Evolutionary conservation across 73 alveolate genomes (phyloP), one percentile per base, ranked within the genome.

Genomic region (Tetrahymena thermophila): DNA sequence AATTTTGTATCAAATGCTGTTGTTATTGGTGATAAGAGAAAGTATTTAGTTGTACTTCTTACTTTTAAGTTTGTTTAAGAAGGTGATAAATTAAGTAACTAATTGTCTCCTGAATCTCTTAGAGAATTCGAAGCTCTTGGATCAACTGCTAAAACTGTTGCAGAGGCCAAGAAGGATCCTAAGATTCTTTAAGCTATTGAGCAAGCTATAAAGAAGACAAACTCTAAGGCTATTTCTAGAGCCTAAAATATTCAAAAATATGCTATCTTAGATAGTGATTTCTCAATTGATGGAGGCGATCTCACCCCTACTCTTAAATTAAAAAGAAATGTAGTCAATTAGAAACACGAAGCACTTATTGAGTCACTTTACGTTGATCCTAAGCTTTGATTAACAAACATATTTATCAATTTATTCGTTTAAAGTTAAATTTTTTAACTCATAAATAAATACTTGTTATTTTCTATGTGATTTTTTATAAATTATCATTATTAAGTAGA

Each of bases 291-390:
- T 35, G 98, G 98, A 3, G 99, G 99, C 7, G 99, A 98, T 93
- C 95, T 98, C 34, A 98, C 99, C 17, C 99, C 99, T 21, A 98
- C 99, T 2, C 93, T 98, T 95, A 98, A 98, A 94, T 56, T 98
- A 40, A 98, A 98, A 94, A 98, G 99, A 96, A 97, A 96, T 84
- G 94, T 96, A 19, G 98, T 97, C 11, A 95, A 35, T 19, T 55
- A 98, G 95, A 98, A 97, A 55, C 97, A 97, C 94, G 35, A 35
- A 28, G 98, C 94, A 43, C 93, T 96, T 17, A 97, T 98, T 55
- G 98, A 98, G 93, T 57, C 96, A 56, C 94, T 98, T 96, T 98
- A 98, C 94, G 84, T 38, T 31, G 98, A 96, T 21, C 94, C 98
- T 96, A 95, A 97, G 85, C 71, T 96, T 40, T 96, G 96, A 93